Conservation (phyloP, 768 basidiomycete genomes). For the Punctularia strigosozonata region DNA sequence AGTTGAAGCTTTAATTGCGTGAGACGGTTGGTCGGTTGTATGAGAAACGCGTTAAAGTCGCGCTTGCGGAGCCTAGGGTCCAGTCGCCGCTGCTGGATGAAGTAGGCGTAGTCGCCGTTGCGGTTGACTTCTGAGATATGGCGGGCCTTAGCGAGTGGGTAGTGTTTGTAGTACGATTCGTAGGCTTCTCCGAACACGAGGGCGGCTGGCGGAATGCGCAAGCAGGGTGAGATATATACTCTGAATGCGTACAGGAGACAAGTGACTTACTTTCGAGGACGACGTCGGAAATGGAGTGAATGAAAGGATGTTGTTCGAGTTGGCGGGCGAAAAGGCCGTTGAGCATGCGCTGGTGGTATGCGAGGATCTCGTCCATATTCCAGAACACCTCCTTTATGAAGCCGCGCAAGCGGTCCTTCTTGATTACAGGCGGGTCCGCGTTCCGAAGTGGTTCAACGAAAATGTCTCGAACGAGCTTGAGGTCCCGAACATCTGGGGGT, state of each 20-base stretch:
- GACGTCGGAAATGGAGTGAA: conserved; percentile 77
- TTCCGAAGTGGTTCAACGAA: conserved; percentile 57
- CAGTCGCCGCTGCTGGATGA: conserved; percentile 48
- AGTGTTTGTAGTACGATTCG: conserved; percentile 79
- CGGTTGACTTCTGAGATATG: conserved; percentile 67
- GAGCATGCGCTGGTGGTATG: conserved; percentile 59
- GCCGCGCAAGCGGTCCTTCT: conserved; percentile 34
- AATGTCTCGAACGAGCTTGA: too few species aligned
- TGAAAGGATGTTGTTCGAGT: conserved; percentile 71
- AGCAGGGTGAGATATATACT: too few species aligned
- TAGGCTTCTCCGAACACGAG: conserved; percentile 50
- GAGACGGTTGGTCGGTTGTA: conserved; percentile 80
- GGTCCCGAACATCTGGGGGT: too few species aligned
- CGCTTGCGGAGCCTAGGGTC: conserved; percentile 63
- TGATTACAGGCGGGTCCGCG: conserved; percentile 56
- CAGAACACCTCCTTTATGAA: conserved; percentile 81
- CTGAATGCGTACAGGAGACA: not conserved
- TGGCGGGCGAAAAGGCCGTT: conserved; percentile 69
- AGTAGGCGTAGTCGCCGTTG: conserved; percentile 56
- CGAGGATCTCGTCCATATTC: conserved; percentile 60
- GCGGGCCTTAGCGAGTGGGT: conserved; percentile 73
- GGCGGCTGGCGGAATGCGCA: conserved; percentile 16
- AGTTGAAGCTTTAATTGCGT: conserved; percentile 69
- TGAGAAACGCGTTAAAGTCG: conserved; percentile 72
- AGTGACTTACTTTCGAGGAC: conserved; percentile 57